Base-by-base conservation (phyloP, 2,329 filamentous ascomycete genomes). In the Colletotrichum incanum region DNA sequence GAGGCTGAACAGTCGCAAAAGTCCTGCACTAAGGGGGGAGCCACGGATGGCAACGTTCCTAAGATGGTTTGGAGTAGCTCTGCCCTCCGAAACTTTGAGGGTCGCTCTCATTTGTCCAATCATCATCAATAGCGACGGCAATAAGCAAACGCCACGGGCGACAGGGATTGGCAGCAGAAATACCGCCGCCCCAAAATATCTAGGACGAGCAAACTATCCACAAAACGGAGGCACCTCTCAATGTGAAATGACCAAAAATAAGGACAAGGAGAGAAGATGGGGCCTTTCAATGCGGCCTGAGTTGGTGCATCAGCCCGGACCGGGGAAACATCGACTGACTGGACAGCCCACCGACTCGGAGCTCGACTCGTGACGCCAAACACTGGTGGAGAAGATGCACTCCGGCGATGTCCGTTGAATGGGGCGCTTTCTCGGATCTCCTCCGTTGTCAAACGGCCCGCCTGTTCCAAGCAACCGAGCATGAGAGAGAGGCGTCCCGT, bases 1-100 rank as follows among this genome's bases (percentile, higher is more conserved):
- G 52, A 71, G 49, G 68, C 68, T 47, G 61, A 68, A 58, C 34
- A 54, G 58, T 68, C 58, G 56, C 68, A 54, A 68, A 50, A 52
- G 41, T 56, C 56, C 67, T n/a, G 61, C 67, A 61, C 67, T 61
- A 60, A 45, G 26, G 28, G 26, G 28, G 41, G 67, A 66, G 18
- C 50, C 49, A 67, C 56, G 60, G 50, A 43, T 14, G 18, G 31
- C 43, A 28, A 39, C 28, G 47, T 31, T 41, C 11, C 47, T 31
- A n/a, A 23, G 18, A 63, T 41, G 12, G 26, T n/a, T 50, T 28
- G 66, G 50, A 43, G 68, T 61, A 67, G 39, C 64, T 70, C 54
- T 52, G 23, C 56, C 31, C 41, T 59, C 34, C 52, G 43, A 52
- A 64, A 41, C 39, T 37, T 5, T 50, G 23, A 18, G 49, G 3